Evolutionary conservation across 371 early-diverging fungal species (phyloP).

Genomic region (Fennellomyces sp.): DNA sequence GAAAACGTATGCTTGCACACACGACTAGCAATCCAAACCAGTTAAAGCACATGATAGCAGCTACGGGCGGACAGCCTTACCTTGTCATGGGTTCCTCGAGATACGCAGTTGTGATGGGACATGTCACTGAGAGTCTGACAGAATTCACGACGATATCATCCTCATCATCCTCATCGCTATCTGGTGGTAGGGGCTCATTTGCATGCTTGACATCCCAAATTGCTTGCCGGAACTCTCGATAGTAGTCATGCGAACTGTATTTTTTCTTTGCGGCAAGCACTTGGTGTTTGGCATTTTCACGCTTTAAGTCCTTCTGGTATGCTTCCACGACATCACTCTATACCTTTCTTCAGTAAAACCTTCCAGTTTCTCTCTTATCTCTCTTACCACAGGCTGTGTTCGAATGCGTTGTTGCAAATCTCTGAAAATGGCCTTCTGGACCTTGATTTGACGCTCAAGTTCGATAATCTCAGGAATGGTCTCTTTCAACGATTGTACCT

Average conservation of each 20-base stretch:
- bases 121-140: not conserved
- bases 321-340: not conserved
- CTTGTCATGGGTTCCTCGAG: not conserved
- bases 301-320: not conserved
- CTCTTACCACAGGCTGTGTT: not conserved
- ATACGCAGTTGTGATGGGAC: not conserved
- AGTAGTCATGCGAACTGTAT: not conserved
- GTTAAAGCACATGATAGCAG: no score
- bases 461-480: not conserved
- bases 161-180: not conserved
- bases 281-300: slow-evolving; percentile 1
- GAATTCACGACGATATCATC: not conserved
- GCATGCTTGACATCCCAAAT: not conserved
- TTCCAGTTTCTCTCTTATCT: no score
- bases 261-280: not conserved
- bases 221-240: not conserved
- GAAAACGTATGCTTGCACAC: not conserved
- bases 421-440: not conserved
- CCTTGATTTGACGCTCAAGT: not conserved
- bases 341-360: not conserved
- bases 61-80: not conserved
- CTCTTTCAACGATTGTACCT: not conserved
- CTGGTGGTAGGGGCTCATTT: not conserved
- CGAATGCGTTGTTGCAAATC: not conserved
- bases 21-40: not conserved